Evolutionary conservation across 768 basidiomycete genomes (phyloP).

Genomic region (Hygrocybe coccinea): DNA sequence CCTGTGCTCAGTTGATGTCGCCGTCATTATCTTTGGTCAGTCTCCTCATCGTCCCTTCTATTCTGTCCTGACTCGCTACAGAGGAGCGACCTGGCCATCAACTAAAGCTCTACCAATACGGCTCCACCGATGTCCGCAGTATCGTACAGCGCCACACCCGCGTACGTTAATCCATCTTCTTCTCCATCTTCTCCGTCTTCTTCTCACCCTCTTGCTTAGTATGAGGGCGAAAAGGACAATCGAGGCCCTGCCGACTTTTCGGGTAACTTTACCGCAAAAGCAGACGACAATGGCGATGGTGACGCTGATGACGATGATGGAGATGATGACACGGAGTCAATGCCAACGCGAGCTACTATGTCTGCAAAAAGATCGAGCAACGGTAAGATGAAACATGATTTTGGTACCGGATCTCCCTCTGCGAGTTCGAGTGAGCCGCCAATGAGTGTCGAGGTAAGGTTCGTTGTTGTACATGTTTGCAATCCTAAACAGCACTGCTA

Average conservation of each 20-base stretch:
- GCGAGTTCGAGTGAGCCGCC: neutral
- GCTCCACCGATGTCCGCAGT: conserved; percentile 62
- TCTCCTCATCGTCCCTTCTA: conserved; percentile 6
- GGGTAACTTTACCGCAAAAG: conserved; percentile 26
- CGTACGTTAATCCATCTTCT: conserved; percentile 25
- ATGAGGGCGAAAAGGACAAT: conserved; percentile 48
- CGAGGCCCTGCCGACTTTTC: conserved; percentile 45
- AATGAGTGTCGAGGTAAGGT: conserved; percentile 7
- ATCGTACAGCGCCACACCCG: conserved; percentile 65
- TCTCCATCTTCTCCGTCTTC: conserved; percentile 12
- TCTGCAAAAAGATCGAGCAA: conserved; percentile 29
- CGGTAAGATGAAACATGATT: conserved; percentile 30
- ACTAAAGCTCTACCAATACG: conserved; percentile 78
- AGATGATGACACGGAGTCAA: conserved; percentile 34
- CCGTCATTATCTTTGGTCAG: conserved; percentile 75
- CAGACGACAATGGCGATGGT: conserved; percentile 34
- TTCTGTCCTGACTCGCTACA: conserved; percentile 46
- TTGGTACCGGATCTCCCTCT: conserved; percentile 10
- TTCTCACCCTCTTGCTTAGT: conserved; percentile 23
- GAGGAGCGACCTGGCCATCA: conserved; percentile 78
- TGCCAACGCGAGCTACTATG: conserved; percentile 10
- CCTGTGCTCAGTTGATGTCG: conserved; percentile 82
- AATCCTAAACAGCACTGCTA: conserved; percentile 23
- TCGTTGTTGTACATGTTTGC: neutral
- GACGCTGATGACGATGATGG: conserved; percentile 41